Conservation (phyloP, 1,284 basidiomycete species). For the Trametes versicolor region DNA sequence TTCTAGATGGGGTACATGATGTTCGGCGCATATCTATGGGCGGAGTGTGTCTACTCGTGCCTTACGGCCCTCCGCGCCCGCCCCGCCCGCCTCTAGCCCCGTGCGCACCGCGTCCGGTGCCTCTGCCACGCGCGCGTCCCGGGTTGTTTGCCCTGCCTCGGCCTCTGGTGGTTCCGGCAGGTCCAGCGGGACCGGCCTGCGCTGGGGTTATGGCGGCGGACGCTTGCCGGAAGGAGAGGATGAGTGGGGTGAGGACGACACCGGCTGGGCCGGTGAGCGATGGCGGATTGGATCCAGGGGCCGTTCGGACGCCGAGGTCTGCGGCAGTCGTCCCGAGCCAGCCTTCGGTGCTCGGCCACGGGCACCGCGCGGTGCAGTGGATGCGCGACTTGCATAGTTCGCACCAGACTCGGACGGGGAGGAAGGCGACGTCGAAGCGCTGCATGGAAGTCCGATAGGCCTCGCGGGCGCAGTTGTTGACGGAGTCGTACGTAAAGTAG, state of each 20-base stretch:
- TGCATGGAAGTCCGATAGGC: background rate
- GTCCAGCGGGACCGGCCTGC: too few species aligned
- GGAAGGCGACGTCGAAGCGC: background rate
- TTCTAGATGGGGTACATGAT: too few species aligned
- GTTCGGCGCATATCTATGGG: too few species aligned
- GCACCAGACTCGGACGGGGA: conserved; percentile 2
- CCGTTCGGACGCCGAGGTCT: conserved; percentile 6
- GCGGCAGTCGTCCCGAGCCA: conserved; percentile 7
- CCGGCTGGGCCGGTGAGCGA: background rate
- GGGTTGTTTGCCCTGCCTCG: too few species aligned
- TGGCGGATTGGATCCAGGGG: background rate
- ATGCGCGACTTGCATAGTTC: conserved; percentile 13
- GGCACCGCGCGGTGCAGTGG: conserved; percentile 14
- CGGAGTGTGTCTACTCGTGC: too few species aligned
- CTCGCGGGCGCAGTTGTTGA: background rate
- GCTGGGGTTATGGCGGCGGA: background rate
- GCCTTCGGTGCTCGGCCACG: background rate
- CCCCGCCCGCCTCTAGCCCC: background rate
- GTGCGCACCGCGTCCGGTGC: too few species aligned
- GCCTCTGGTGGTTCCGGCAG: too few species aligned
- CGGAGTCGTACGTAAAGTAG: too few species aligned
- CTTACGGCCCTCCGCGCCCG: background rate
- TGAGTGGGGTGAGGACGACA: background rate
- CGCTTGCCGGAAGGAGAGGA: background rate
- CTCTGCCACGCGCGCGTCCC: background rate